Percentiles rank a stretch among this genome's conserved stretches.
Conservation (phyloP, 352 stramenopile genomes). For the Globisporangium spinosum region DNA sequence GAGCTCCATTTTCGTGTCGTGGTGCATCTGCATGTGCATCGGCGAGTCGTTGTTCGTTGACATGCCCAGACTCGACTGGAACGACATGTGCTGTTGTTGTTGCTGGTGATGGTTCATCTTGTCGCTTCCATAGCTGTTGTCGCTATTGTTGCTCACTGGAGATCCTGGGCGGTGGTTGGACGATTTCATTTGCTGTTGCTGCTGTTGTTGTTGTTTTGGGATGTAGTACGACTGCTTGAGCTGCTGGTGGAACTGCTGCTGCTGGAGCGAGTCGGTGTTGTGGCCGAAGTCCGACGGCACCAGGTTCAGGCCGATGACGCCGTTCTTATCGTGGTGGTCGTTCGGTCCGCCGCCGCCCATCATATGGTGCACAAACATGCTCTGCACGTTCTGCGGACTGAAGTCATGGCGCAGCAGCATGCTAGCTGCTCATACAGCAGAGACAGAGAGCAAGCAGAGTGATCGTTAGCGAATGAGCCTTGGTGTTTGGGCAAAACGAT, state of each 20-base stretch:
- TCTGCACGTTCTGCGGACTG: slow-evolving; percentile 52
- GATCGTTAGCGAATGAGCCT: slow-evolving; percentile 13
- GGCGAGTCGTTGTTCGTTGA: not conserved
- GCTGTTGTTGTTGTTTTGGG: slow-evolving; percentile 13
- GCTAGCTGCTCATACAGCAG: slow-evolving; percentile 28
- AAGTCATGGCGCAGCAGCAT: slow-evolving; percentile 80
- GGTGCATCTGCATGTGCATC: not conserved
- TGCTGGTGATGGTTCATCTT: slow-evolving; percentile 1
- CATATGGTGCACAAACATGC: slow-evolving; percentile 45
- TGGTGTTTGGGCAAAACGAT: not conserved
- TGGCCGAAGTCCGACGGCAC: slow-evolving; percentile 62
- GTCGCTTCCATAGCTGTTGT: not conserved
- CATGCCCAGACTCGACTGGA: not conserved
- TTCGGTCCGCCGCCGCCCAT: slow-evolving; percentile 26
- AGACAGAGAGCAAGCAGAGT: slow-evolving; percentile 7
- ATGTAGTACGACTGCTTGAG: slow-evolving; percentile 38
- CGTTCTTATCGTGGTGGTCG: slow-evolving; percentile 54
- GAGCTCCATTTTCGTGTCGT: slow-evolving; percentile 5
- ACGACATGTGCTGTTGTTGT: not conserved
- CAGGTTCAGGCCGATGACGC: slow-evolving; percentile 56
- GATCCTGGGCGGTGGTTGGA: slow-evolving; percentile 28
- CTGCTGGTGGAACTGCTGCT: slow-evolving; percentile 32
- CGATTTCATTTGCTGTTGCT: slow-evolving; percentile 30
- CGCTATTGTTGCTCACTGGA: slow-evolving; percentile 7
- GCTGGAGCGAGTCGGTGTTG: slow-evolving; percentile 20